Base-by-base conservation (phyloP, 768 basidiomycete genomes). In the Termitomyces sp. region DNA sequence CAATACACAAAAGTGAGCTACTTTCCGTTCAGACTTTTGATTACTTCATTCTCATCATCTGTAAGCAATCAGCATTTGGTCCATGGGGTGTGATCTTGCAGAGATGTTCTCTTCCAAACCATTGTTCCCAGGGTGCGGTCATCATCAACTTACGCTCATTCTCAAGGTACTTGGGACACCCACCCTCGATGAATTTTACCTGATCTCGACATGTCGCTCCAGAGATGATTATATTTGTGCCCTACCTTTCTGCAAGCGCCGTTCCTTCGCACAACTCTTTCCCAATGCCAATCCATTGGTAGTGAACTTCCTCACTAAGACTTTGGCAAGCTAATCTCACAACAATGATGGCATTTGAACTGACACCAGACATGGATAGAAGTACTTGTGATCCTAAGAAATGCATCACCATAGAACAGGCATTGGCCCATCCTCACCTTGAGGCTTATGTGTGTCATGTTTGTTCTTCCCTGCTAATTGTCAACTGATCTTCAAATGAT, bases 321-420 rank as follows among this genome's bases (percentile, higher is more conserved):
- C n/a, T n/a, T n/a, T n/a, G n/a, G n/a, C n/a, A n/a, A n/a, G n/a
- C n/a, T 5, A 8, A 30, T 7, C 53, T 51, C 16, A 36, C 10
- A 39, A 43, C 26, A 43, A 46, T 50, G 42, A 47, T 26, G 14
- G 16, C 20, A 39, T 14, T 30, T 55, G 42, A 46, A 57, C 40
- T 59, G 47, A 43, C 33, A 46, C 42, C 18, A 34, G 22, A n/a
- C 50, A 36, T 47, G n/a, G 39, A 46, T 64, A 91, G 89, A 96
- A n/a, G n/a, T n/a, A n/a, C 97, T 0, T 99, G 98, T 73, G 95
- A 97, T 74, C 96, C 97, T 22, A 95, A 95, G 80, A 97, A 95
- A 72, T 88, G 97, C 45, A 88, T 94, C 71, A 93, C 93, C 0
- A 93, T n/a, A n/a, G n/a, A n/a, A n/a, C n/a, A n/a, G n/a, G n/a